These are phyloP conservation scores for Boletus sp. DNA, from an alignment of 768 basidiomycete species.

Conservation along the genomic window DNA sequence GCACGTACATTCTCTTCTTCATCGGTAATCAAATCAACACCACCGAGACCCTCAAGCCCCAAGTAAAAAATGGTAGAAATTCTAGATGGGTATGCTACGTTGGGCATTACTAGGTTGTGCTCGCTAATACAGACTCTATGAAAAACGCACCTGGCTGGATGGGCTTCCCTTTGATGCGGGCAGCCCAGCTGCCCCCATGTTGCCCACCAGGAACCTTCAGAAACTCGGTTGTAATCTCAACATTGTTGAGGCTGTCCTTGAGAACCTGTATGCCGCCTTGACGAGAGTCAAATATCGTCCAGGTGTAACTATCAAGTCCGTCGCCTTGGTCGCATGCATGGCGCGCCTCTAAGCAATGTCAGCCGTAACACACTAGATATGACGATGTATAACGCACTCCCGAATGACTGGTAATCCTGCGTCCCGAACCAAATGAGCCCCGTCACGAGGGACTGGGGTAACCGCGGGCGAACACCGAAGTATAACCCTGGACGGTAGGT, in stretches of 20 bases:
- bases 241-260: constrained; percentile 78
- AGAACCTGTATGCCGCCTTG: constrained; percentile 85
- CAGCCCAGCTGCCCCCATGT: constrained; percentile 88
- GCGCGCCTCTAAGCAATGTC: constrained; percentile 53
- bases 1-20: constrained; percentile 67
- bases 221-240: constrained; percentile 80
- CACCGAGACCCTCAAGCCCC: constrained; percentile 85
- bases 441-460: constrained; percentile 88
- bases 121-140: not conserved
- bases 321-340: constrained; percentile 91
- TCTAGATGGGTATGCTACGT: constrained; percentile 48
- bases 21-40: constrained; percentile 74
- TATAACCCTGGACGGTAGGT: constrained; percentile 92
- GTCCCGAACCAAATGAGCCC: constrained; percentile 95
- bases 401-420: constrained; percentile 72
- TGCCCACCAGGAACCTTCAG: constrained; percentile 82
- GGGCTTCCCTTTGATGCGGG: constrained; percentile 78
- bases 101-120: constrained; percentile 27
- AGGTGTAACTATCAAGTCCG: constrained; percentile 77
- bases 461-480: constrained; percentile 83
- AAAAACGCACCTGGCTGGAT: constrained; percentile 53
- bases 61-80: constrained; percentile 84
- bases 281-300: constrained; percentile 84
- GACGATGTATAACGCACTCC: constrained; percentile 44
- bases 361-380: not conserved